A percentile compares a stretch with the other conserved stretches of the same genome.
Conservation (phyloP, 1,139 yeast genomes). For the Candida tetrigidarum region DNA sequence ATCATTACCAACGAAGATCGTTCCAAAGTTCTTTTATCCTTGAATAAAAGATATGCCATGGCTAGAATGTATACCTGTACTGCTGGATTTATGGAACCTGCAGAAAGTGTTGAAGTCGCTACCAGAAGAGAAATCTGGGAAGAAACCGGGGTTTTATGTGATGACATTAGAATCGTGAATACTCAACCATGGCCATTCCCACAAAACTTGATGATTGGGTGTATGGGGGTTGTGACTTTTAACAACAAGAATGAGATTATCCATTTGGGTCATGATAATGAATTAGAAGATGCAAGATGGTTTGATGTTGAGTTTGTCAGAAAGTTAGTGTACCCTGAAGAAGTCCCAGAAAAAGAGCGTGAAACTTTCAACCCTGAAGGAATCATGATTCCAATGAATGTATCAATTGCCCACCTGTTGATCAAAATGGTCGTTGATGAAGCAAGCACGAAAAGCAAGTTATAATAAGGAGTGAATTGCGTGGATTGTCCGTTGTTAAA, state of each 20-base stretch:
- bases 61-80: slow-evolving; percentile 76
- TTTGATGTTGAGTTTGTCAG: slow-evolving; percentile 60
- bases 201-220: slow-evolving; percentile 90
- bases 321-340: slow-evolving; percentile 45
- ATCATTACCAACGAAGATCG: slow-evolving; percentile 70
- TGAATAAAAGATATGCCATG: slow-evolving; percentile 56
- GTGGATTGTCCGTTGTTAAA: neutral
- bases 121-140: slow-evolving; percentile 93
- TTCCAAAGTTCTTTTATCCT: slow-evolving; percentile 70
- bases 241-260: slow-evolving; percentile 63
- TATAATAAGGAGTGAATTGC: slow-evolving; percentile 3
- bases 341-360: slow-evolving; percentile 18
- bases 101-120: slow-evolving; percentile 89
- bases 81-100: slow-evolving; percentile 96
- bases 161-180: slow-evolving; percentile 60
- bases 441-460: slow-evolving; percentile 19
- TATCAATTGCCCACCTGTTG: slow-evolving; percentile 46
- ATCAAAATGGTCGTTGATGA: slow-evolving; percentile 53
- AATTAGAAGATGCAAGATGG: slow-evolving; percentile 86
- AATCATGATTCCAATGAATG: slow-evolving; percentile 43
- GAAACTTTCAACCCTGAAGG: slow-evolving; percentile 42
- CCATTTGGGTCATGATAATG: slow-evolving; percentile 81
- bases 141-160: slow-evolving; percentile 83
- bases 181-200: slow-evolving; percentile 99
- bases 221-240: slow-evolving; percentile 74